phyloP scores from a whole-genome alignment of 176 grass and related monocot genomes.

The Guadua angustifolia region DNA sequence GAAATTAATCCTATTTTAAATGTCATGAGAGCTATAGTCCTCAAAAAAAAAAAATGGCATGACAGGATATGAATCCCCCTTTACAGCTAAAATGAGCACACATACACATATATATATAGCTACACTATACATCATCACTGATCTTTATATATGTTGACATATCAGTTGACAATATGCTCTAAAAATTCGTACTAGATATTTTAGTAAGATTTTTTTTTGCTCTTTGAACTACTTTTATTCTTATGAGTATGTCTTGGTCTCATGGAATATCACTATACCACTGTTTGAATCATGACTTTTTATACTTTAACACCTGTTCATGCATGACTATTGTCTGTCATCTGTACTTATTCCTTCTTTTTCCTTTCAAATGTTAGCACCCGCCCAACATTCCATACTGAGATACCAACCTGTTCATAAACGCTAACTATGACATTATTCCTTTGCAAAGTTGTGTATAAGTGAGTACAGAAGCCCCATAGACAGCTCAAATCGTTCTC shows the following conservation, averaged over 20 bases:
- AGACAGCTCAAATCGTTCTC: conserved; percentile 33
- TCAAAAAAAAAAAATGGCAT: no score
- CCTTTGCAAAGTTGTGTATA: conserved; percentile 33
- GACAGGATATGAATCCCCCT: neutral
- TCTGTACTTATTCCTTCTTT: neutral
- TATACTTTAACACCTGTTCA: neutral
- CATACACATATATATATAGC: no score
- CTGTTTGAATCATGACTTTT: neutral
- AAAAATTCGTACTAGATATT: neutral
- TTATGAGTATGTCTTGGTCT: neutral
- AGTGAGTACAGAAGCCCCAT: conserved; percentile 23
- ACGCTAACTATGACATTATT: conserved; percentile 31
- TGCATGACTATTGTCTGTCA: neutral
- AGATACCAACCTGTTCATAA: conserved; percentile 28
- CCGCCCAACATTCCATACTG: conserved; percentile 21
- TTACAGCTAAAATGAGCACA: no score
- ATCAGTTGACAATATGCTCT: neutral
- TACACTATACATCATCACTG: neutral
- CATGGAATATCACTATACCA: neutral
- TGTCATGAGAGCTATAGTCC: neutral
- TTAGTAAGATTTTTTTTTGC: neutral
- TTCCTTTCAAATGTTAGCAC: conserved; percentile 24
- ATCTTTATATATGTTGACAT: neutral
- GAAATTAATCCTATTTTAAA: neutral
- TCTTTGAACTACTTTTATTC: neutral